phyloP scores from a whole-genome alignment of 1,284 basidiomycete genomes.

The Phellopilus nigrolimitatus region DNA sequence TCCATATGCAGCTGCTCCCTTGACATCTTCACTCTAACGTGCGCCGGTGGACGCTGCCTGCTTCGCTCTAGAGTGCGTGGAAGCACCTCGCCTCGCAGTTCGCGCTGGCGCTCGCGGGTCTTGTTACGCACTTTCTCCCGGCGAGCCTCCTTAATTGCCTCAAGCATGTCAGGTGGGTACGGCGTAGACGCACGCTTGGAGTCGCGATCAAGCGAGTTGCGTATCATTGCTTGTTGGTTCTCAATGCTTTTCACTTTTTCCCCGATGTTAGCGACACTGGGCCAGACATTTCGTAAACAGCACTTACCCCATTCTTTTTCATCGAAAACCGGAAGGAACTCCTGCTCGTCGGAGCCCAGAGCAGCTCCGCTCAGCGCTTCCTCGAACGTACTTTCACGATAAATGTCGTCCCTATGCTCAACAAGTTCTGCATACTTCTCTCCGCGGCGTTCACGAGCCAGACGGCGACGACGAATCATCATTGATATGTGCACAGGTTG shows the following conservation, averaged over 20 bases:
- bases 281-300: neutral
- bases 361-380: conserved; percentile 28
- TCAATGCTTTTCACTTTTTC: conserved; percentile 25
- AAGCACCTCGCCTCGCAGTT: conserved; percentile 55
- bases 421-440: conserved; percentile 30
- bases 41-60: conserved; percentile 55
- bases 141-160: conserved; percentile 47
- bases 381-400: conserved; percentile 55
- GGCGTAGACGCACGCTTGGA: conserved; percentile 36
- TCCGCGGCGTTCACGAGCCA: conserved; percentile 44
- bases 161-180: conserved; percentile 45
- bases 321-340: conserved; percentile 27
- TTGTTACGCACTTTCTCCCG: conserved; percentile 56
- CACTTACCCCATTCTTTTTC: conserved; percentile 40
- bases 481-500: conserved; percentile 65
- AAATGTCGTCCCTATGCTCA: conserved; percentile 42
- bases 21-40: conserved; percentile 49
- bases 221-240: conserved; percentile 27
- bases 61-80: conserved; percentile 41
- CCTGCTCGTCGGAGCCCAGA: conserved; percentile 18
- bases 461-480: conserved; percentile 62
- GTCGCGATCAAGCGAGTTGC: conserved; percentile 35
- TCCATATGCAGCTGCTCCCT: conserved; percentile 42
- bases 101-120: conserved; percentile 52
- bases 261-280: conserved; percentile 8